A percentile compares a stretch with the other conserved stretches of the same genome.
Evolutionary conservation across 805 yeast species (phyloP).

Genomic region (Isabelozyma heimii): DNA sequence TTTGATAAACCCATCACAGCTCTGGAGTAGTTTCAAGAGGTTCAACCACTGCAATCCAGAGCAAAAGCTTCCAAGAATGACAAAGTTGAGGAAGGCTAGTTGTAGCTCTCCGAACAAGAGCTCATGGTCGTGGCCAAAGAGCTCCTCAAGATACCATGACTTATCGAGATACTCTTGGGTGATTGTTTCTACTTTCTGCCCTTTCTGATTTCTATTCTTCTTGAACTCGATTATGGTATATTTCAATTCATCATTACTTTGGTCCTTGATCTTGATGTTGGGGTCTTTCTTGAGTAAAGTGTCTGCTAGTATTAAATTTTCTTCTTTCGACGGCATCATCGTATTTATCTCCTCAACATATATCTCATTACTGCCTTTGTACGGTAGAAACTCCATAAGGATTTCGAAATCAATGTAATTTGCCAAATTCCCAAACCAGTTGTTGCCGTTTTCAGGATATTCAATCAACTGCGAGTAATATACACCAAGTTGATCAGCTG

Average conservation of each 20-base stretch:
- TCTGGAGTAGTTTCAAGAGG: slow-evolving; percentile 42
- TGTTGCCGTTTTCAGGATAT: slow-evolving; percentile 26
- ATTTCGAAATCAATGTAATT: slow-evolving; percentile 19
- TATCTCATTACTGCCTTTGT: background rate
- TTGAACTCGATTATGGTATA: slow-evolving; percentile 44
- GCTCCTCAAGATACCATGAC: slow-evolving; percentile 51
- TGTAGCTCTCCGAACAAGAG: slow-evolving; percentile 53
- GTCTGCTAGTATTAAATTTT: slow-evolving; percentile 38
- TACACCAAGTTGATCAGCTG: slow-evolving; percentile 21
- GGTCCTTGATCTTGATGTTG: slow-evolving; percentile 18
- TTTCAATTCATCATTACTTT: slow-evolving; percentile 30
- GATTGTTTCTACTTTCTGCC: slow-evolving; percentile 26
- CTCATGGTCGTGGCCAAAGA: slow-evolving; percentile 28
- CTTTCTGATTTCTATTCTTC: slow-evolving; percentile 25
- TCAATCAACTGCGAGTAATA: slow-evolving; percentile 32
- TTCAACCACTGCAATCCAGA: slow-evolving; percentile 65
- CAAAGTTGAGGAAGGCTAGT: slow-evolving; percentile 45
- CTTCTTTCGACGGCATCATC: slow-evolving; percentile 50
- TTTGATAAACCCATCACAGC: slow-evolving; percentile 19
- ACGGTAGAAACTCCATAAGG: slow-evolving; percentile 15
- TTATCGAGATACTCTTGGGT: slow-evolving; percentile 59
- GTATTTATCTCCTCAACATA: slow-evolving; percentile 34
- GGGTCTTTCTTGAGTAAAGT: slow-evolving; percentile 24
- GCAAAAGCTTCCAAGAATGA: slow-evolving; percentile 60
- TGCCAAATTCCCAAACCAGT: slow-evolving; percentile 13